A percentile compares a stretch with the other conserved stretches of the same genome.
Conservation (phyloP, 352 stramenopile genomes). For the Phytopythium kandeliae region DNA sequence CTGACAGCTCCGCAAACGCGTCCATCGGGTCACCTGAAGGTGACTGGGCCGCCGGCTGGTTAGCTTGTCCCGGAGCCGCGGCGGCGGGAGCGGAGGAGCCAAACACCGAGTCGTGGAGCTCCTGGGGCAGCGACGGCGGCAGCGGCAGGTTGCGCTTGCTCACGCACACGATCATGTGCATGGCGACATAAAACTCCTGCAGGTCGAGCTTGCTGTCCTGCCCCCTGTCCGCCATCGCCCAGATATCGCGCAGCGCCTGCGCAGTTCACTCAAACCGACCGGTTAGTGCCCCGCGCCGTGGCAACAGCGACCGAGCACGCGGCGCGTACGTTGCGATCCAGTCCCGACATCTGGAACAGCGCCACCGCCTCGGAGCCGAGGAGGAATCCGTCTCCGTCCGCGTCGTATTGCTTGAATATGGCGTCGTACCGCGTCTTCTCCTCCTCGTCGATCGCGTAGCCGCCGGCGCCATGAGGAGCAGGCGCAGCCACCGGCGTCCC, state of each 20-base stretch:
- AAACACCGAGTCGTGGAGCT: slow-evolving; percentile 65
- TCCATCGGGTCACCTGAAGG: slow-evolving; percentile 37
- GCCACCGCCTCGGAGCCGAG: slow-evolving; percentile 85
- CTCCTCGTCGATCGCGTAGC: slow-evolving; percentile 82
- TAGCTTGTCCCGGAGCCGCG: slow-evolving; percentile 9
- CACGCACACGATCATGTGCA: slow-evolving; percentile 96
- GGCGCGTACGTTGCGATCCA: slow-evolving; percentile 72
- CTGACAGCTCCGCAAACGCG: slow-evolving; percentile 45
- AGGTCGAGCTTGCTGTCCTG: slow-evolving; percentile 91
- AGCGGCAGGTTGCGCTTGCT: slow-evolving; percentile 85
- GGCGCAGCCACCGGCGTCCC: background rate
- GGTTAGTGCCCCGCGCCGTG: background rate
- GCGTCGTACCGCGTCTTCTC: slow-evolving; percentile 89
- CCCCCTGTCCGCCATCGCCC: slow-evolving; percentile 87
- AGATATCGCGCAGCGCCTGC: slow-evolving; percentile 86
- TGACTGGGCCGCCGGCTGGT: slow-evolving; percentile 11
- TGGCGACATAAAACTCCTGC: slow-evolving; percentile 94
- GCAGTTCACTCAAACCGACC: background rate
- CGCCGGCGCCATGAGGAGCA: background rate
- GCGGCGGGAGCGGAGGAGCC: slow-evolving; percentile 7
- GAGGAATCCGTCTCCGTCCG: slow-evolving; percentile 88
- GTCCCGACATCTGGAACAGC: slow-evolving; percentile 92
- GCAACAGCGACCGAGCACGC: background rate
- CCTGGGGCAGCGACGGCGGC: slow-evolving; percentile 57
- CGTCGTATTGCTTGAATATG: slow-evolving; percentile 92